phyloP scores from a whole-genome alignment of 495 filamentous ascomycete species.

The Lasiosphaeris hirsuta region DNA sequence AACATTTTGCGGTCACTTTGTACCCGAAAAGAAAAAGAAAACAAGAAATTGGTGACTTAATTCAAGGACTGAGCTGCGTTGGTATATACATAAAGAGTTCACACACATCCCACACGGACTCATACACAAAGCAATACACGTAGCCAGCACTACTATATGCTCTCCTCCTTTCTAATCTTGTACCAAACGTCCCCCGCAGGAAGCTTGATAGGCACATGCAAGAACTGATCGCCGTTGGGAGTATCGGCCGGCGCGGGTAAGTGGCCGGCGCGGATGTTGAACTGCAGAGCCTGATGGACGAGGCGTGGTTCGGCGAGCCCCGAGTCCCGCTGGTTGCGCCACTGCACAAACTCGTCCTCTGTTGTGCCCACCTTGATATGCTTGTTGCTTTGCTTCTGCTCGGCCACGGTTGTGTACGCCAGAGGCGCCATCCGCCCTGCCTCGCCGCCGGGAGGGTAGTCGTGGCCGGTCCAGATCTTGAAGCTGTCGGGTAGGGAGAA shows the following conservation, averaged over 20 bases:
- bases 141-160: too few relatives aligned
- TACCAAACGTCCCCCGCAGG: too few relatives aligned
- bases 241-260: slow-evolving; percentile 34
- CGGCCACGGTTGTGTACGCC: slow-evolving; percentile 46
- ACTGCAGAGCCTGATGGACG: slow-evolving; percentile 54
- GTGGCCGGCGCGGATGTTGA: slow-evolving; percentile 54
- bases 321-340: slow-evolving; percentile 47
- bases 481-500: slow-evolving; percentile 44
- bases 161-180: too few relatives aligned
- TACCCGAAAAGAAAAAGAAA: too few relatives aligned
- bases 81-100: too few relatives aligned
- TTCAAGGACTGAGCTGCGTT: too few relatives aligned
- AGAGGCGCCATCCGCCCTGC: slow-evolving; percentile 25
- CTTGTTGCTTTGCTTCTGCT: slow-evolving; percentile 52
- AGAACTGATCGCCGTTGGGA: slow-evolving; percentile 29
- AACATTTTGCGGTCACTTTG: too few relatives aligned
- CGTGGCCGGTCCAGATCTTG: slow-evolving; percentile 52
- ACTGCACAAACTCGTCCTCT: slow-evolving; percentile 47
- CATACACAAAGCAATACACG: too few relatives aligned
- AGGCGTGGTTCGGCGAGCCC: slow-evolving; percentile 48
- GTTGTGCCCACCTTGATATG: slow-evolving; percentile 42
- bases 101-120: too few relatives aligned
- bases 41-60: too few relatives aligned
- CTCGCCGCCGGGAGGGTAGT: slow-evolving; percentile 40
- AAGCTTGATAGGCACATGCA: slow-evolving; percentile 39